These are phyloP conservation scores for Penicillium hordei DNA, from an alignment of 2,329 filamentous ascomycete species.

Conservation along the genomic window DNA sequence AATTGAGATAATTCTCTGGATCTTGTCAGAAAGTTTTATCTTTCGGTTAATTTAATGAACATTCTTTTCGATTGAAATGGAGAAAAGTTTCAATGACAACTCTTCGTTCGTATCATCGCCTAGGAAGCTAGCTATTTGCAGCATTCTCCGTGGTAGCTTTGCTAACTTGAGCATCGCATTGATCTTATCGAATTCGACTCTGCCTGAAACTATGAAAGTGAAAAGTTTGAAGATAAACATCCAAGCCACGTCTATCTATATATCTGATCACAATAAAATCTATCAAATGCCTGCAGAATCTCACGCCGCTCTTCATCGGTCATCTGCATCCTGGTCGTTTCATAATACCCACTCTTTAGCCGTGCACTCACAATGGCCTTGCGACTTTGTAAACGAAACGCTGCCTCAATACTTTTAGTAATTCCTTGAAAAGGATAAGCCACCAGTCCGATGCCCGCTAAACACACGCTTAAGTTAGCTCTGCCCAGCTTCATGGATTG, in stretches of 20 bases:
- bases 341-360: slow-evolving; percentile 19
- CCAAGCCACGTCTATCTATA: neutral
- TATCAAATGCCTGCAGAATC: slow-evolving; percentile 20
- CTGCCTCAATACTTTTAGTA: slow-evolving; percentile 23
- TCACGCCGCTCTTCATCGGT: slow-evolving; percentile 16
- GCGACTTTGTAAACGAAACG: slow-evolving; percentile 19
- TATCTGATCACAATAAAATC: slow-evolving; percentile 8
- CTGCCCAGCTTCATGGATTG: neutral
- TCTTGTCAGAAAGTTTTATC: neutral
- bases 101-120: too few relatives aligned
- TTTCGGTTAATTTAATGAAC: neutral
- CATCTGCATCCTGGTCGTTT: slow-evolving; percentile 15
- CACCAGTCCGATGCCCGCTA: slow-evolving; percentile 23
- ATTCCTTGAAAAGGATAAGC: slow-evolving; percentile 28
- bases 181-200: neutral
- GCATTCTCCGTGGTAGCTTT: neutral
- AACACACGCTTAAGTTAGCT: neutral
- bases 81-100: neutral
- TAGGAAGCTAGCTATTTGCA: neutral
- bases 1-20: neutral
- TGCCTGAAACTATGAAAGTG: neutral
- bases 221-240: neutral
- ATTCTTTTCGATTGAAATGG: too few relatives aligned
- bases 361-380: slow-evolving; percentile 21
- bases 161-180: neutral